A percentile compares a stretch with the other conserved stretches of the same genome.
These are phyloP conservation scores for Backusella mclennaniae DNA, from an alignment of 192 early-diverging fungal species.

Conservation along the genomic window DNA sequence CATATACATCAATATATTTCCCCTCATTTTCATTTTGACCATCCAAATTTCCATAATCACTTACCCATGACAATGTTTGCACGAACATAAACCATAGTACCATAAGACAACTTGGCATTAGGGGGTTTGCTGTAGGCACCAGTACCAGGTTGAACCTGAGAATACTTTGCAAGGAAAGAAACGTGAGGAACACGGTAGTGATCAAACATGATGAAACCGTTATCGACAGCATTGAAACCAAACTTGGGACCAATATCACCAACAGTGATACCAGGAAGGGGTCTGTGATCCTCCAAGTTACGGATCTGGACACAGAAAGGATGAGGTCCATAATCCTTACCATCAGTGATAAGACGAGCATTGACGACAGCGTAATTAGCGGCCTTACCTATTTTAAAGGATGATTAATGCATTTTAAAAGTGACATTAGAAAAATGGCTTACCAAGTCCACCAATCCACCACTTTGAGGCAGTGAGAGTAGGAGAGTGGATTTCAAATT, in stretches of 20 bases:
- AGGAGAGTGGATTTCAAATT: constrained; percentile 86
- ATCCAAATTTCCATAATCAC: neutral
- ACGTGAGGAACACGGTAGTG: constrained; percentile 75
- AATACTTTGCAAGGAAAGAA: constrained; percentile 75
- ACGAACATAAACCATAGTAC: constrained; percentile 84
- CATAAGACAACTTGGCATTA: constrained; percentile 81
- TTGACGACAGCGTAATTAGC: constrained; percentile 85
- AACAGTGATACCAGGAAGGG: constrained; percentile 74
- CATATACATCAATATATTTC: neutral
- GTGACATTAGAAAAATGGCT: too few species aligned
- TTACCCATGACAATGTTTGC: constrained; percentile 67
- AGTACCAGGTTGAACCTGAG: constrained; percentile 60
- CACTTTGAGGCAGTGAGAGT: constrained; percentile 78
- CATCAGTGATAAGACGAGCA: constrained; percentile 71
- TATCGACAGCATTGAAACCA: constrained; percentile 82
- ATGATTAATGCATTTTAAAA: too few species aligned
- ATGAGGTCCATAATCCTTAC: constrained; percentile 78
- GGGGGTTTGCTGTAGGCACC: constrained; percentile 74
- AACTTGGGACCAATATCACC: constrained; percentile 90
- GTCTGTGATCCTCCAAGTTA: constrained; percentile 66
- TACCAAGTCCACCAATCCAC: constrained; percentile 77
- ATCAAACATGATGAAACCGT: constrained; percentile 83
- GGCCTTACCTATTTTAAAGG: constrained; percentile 49
- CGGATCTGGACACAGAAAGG: constrained; percentile 83
- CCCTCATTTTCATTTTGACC: neutral